Evolutionary conservation across 2,329 filamentous ascomycete genomes (phyloP), one percentile per base, ranked within the genome.

Genomic region (Apiospora rasikravindrae): DNA sequence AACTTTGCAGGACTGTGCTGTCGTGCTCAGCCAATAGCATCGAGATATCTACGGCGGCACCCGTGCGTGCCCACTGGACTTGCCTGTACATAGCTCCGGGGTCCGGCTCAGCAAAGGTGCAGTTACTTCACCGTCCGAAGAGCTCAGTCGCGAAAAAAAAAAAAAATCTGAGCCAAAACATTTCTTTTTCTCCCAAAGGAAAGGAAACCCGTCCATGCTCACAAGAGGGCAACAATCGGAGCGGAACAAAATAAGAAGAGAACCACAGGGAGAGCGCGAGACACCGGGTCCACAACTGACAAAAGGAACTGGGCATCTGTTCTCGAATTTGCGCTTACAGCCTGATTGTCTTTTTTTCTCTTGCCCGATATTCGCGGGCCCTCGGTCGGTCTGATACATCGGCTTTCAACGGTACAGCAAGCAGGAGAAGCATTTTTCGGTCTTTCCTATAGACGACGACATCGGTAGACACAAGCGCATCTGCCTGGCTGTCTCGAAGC

Each of bases 391-490:
- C 37, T 61, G 29, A 37, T 37, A 37, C 53, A 64, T n/a, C 57
- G 29, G 57, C 57, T 64, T 64, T 64, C 33, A 64, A 64, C 57
- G 57, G 57, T 37, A n/a, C 57, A n/a, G n/a, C n/a, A 5, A 64
- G 57, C 19, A 40, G 51, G 10, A 57, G 29, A 26, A 33, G 16
- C 26, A 19, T 5, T 57, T 37, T 64, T 37, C 29, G 33, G 53
- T 64, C 53, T 64, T 64, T 64, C 11, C 57, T 40, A 64, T 64
- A 64, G 57, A 64, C 57, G 57, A 64, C 57, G 33, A 40, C 57
- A n/a, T 64, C 57, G 57, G 33, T 33, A 40, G 57, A 24, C 33
- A 40, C 57, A 61, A 37, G 26, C 53, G 53, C 22, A 19, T 29
- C 53, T 61, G 53, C 53, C 53, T 61, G 53, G 7, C 16, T 61